Evolutionary conservation across 1,284 basidiomycete species (phyloP), one percentile per base, ranked within the genome.

Genomic region (Ceratobasidium theobromae): DNA sequence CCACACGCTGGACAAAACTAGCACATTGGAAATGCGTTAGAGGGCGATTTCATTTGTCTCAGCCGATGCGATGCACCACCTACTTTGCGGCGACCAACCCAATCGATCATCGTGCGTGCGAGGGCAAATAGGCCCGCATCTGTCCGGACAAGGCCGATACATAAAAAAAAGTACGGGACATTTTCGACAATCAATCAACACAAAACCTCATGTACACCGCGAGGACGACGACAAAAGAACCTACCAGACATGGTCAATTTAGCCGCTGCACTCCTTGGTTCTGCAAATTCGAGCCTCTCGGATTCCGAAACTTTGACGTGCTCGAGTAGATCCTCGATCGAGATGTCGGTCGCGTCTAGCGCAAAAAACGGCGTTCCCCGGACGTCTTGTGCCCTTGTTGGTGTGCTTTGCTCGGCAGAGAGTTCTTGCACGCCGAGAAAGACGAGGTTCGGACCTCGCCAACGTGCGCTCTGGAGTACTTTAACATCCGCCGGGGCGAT

Each of bases 1-100:
- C 94, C 93, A 75, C 96, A 98, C 0, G 84, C 87, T 0, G 95
- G 84, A 74, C 96, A 99, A 77, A 91, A 97, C 87, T 92, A 72
- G 18, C 27, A 33, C 6, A 33, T 62, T 62, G 28, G 4, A 65
- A 41, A 30, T 46, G 30, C 23, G 65, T 67, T 70, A 21, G 71
- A 69, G 43, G 21, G 38, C 35, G 53, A 16, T 68, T 43, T 53
- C 16, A 45, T 23, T 21, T 12, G 49, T 18, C 49, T 40, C 48
- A 33, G 8, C 21, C 35, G 23, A 21, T n/a, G 53, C 14, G 21
- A 35, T 69, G 75, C 46, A 33, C 0, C 2, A 62, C 73, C 49
- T 71, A 86, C 91, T 79, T 87, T 91, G 75, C 94, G 94, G 65
- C 93, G 80, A 53, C 79, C 79, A 74, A 95, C 95, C 95, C 94